These are phyloP conservation scores for Pavlovales sp. DNA, from an alignment of 208 protist genomes.

Conservation along the genomic window DNA sequence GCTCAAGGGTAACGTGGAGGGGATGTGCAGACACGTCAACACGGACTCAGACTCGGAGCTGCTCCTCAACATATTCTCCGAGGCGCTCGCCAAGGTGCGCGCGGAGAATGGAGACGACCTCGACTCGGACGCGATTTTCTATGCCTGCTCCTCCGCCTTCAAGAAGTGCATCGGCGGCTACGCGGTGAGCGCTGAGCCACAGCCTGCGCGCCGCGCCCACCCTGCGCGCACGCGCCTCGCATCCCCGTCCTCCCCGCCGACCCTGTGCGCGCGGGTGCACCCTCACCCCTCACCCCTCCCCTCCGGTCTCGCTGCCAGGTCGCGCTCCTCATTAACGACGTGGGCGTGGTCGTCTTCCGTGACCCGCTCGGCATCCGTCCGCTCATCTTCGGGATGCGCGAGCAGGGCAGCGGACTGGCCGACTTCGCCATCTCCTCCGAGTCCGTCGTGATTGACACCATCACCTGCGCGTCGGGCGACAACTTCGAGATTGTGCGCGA, in stretches of 20 bases:
- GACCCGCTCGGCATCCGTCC: slow-evolving; percentile 55
- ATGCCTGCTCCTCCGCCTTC: background rate
- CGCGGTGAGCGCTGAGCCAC: slow-evolving; percentile 43
- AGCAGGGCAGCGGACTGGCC: background rate
- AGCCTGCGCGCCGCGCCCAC: slow-evolving; percentile 22
- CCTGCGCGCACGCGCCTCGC: background rate
- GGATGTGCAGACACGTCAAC: slow-evolving; percentile 51
- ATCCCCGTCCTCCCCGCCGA: too few species aligned
- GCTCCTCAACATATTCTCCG: slow-evolving; percentile 56
- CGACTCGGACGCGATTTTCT: background rate
- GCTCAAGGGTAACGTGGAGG: slow-evolving; percentile 47
- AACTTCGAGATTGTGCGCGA: slow-evolving; percentile 45
- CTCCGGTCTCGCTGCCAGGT: too few species aligned
- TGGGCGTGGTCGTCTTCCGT: slow-evolving; percentile 42
- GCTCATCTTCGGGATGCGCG: slow-evolving; percentile 16
- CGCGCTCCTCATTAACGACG: background rate
- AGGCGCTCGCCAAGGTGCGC: slow-evolving; percentile 9
- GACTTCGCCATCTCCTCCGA: slow-evolving; percentile 62
- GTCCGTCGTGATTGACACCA: slow-evolving; percentile 57
- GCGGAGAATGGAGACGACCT: background rate
- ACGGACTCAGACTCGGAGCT: slow-evolving; percentile 60
- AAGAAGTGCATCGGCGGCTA: slow-evolving; percentile 45
- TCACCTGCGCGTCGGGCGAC: slow-evolving; percentile 39
- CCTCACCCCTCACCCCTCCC: too few species aligned
- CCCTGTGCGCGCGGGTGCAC: too few species aligned